A percentile compares a stretch with the other conserved stretches of the same genome.
Conservation (phyloP, 495 filamentous ascomycete species). For the Penicillium waksmanii region DNA sequence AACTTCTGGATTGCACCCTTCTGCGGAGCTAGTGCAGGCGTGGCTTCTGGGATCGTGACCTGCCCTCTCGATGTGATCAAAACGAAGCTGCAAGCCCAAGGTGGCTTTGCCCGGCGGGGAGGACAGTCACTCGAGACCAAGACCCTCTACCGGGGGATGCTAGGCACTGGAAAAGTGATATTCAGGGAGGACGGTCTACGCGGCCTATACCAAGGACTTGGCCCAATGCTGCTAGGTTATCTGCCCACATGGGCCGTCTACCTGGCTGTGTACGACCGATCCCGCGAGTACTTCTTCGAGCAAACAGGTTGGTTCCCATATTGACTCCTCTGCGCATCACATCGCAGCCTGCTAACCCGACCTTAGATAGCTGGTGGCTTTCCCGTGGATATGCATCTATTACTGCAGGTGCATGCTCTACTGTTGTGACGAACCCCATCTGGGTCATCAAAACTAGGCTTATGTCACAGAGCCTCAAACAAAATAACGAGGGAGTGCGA, state of each 20-base stretch:
- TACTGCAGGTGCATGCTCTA: constrained; percentile 87
- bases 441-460: constrained; percentile 99
- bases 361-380: constrained; percentile 60
- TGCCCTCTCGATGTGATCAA: constrained; percentile 99
- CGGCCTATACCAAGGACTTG: constrained; percentile 91
- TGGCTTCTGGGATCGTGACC: constrained; percentile 90
- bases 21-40: constrained; percentile 83
- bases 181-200: constrained; percentile 84
- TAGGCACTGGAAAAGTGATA: constrained; percentile 84
- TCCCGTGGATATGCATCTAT: constrained; percentile 77
- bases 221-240: constrained; percentile 93
- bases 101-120: constrained; percentile 64
- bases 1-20: constrained; percentile 63
- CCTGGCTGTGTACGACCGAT: constrained; percentile 90
- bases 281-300: constrained; percentile 71
- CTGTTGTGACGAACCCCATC: constrained; percentile 96
- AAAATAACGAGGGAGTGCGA: constrained; percentile 56
- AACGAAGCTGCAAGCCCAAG: constrained; percentile 96
- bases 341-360: constrained; percentile 14
- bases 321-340: neutral
- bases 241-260: constrained; percentile 98
- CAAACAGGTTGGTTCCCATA: constrained; percentile 60
- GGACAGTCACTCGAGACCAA: constrained; percentile 50
- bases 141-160: constrained; percentile 75
- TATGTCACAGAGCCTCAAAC: constrained; percentile 77